Evolutionary conservation across 2,329 filamentous ascomycete species (phyloP).

Genomic region (Bimuria novae-zelandiae): DNA sequence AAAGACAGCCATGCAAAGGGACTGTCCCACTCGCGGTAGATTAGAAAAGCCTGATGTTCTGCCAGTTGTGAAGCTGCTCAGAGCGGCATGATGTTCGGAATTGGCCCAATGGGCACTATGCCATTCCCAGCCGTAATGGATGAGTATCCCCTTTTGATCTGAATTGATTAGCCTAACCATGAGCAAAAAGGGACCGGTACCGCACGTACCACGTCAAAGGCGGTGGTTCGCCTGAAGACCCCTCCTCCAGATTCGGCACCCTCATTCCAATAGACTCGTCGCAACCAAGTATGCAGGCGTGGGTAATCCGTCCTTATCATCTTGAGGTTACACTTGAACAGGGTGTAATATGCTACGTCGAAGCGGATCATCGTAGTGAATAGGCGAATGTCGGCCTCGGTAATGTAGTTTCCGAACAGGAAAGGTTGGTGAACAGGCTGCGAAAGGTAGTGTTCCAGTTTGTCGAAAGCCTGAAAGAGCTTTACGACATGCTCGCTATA

Average conservation of each 20-base stretch:
- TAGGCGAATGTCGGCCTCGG: constrained; percentile 55
- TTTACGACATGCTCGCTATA: constrained; percentile 75
- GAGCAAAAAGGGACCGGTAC: not conserved
- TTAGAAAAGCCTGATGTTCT: not conserved
- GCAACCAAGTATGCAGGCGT: constrained; percentile 76
- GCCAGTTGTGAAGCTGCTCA: constrained; percentile 3
- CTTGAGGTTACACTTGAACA: constrained; percentile 78
- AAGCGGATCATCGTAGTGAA: constrained; percentile 65
- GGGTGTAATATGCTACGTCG: constrained; percentile 55
- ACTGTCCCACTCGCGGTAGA: too few species aligned
- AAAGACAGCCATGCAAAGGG: too few species aligned
- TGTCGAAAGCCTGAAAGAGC: constrained; percentile 79
- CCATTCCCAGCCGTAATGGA: constrained; percentile 29
- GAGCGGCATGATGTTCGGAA: constrained; percentile 22
- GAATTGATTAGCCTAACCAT: not conserved
- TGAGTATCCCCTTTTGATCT: constrained; percentile 40
- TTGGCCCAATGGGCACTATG: constrained; percentile 23
- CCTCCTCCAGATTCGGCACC: constrained; percentile 32
- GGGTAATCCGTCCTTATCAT: constrained; percentile 87
- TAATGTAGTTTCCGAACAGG: constrained; percentile 69
- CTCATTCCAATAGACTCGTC: constrained; percentile 79
- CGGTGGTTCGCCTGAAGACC: constrained; percentile 35
- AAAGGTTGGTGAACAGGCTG: constrained; percentile 61
- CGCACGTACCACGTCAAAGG: constrained; percentile 31
- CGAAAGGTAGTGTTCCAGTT: constrained; percentile 71